Percentiles rank a stretch among this genome's conserved stretches.
Evolutionary conservation across 2,329 filamentous ascomycete genomes (phyloP).

Genomic region (Botrytis aclada): DNA sequence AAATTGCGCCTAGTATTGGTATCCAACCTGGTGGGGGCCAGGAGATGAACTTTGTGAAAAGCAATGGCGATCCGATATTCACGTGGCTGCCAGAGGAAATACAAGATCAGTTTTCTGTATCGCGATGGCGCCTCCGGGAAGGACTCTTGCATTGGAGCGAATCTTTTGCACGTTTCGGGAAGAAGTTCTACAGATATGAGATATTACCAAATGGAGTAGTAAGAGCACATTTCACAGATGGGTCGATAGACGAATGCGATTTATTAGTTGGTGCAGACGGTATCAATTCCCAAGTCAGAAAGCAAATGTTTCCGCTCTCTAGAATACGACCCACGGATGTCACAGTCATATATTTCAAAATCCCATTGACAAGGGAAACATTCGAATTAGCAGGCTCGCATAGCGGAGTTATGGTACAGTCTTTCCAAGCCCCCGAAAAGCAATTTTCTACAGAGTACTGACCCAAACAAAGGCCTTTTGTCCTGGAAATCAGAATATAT

Average conservation of each 20-base stretch:
- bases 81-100: constrained; percentile 30
- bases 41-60: constrained; percentile 31
- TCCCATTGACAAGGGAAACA: constrained; percentile 31
- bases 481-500: constrained; percentile 32
- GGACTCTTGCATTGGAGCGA: constrained; percentile 28
- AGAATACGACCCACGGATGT: constrained; percentile 25
- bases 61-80: constrained; percentile 29
- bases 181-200: constrained; percentile 33
- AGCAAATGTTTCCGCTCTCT: constrained; percentile 32
- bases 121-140: constrained; percentile 30
- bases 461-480: constrained; percentile 27
- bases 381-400: constrained; percentile 24
- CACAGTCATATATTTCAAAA: constrained; percentile 35
- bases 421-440: too few relatives aligned
- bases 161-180: constrained; percentile 36
- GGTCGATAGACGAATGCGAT: constrained; percentile 45
- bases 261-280: constrained; percentile 56
- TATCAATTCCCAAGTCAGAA: constrained; percentile 48
- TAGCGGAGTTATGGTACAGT: constrained; percentile 29
- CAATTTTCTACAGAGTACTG: not conserved
- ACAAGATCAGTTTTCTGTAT: constrained; percentile 31
- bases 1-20: constrained; percentile 27
- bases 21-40: constrained; percentile 29
- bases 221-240: constrained; percentile 44
- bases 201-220: constrained; percentile 37